phyloP scores from a whole-genome alignment of 176 grass and related monocot genomes.

The Panicum miliaceum region DNA sequence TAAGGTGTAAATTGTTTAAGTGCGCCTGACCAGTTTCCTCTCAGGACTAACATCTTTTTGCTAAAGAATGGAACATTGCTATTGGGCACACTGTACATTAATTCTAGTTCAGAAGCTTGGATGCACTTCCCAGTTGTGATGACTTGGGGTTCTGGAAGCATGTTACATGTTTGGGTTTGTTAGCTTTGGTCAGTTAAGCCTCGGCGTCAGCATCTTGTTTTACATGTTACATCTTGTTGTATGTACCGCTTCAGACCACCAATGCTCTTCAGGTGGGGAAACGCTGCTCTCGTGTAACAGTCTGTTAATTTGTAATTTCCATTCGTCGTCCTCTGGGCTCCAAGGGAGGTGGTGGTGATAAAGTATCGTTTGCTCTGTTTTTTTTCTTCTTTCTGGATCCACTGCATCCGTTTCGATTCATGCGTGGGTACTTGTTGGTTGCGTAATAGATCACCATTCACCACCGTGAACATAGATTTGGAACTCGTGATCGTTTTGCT shows the following conservation, averaged over 20 bases:
- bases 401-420: not conserved
- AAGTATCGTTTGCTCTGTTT: not conserved
- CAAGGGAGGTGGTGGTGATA: not conserved
- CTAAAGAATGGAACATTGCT: constrained; percentile 41
- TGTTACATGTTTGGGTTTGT: constrained; percentile 6
- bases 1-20: constrained; percentile 58
- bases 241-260: not conserved
- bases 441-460: too few species aligned
- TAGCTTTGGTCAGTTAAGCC: not conserved
- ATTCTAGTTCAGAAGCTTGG: constrained; percentile 28
- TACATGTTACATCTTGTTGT: too few species aligned
- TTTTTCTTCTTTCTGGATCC: not conserved
- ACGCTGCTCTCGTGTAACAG: not conserved
- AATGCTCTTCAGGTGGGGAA: not conserved
- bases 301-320: not conserved
- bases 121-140: constrained; percentile 29
- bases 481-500: too few species aligned
- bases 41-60: constrained; percentile 27
- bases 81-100: constrained; percentile 39
- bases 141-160: constrained; percentile 22
- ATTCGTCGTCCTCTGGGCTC: too few species aligned
- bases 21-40: constrained; percentile 34
- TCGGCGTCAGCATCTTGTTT: too few species aligned
- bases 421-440: not conserved
- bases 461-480: too few species aligned